These are phyloP conservation scores for Scenedesmus sp. DNA, from an alignment of 163 green algal species.

Conservation along the genomic window DNA sequence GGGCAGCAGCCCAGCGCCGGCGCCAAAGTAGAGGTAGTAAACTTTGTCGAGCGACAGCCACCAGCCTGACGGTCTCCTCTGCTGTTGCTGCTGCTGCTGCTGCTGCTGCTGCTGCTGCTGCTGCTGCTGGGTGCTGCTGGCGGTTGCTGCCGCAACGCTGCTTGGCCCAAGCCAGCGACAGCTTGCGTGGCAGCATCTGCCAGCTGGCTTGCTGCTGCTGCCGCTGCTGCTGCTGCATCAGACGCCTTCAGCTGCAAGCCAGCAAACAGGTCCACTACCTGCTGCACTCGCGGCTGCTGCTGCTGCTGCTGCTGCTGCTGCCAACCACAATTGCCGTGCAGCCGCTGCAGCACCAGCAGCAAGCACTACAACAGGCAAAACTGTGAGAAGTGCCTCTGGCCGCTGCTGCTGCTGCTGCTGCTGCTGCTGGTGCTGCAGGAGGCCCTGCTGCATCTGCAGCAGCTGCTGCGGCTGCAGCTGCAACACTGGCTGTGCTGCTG, in stretches of 20 bases:
- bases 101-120: not conserved
- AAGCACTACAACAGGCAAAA: not conserved
- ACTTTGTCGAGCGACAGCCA: conserved; percentile 28
- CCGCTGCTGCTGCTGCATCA: not conserved
- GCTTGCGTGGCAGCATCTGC: not conserved
- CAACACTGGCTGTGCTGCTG: not conserved
- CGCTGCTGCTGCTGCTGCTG: not conserved
- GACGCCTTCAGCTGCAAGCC: not conserved
- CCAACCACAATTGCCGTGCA: not conserved
- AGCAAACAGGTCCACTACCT: not conserved
- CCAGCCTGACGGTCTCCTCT: conserved; percentile 33
- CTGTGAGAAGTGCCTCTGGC: not conserved
- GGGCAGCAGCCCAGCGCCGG: conserved; percentile 17
- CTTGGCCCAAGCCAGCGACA: not conserved
- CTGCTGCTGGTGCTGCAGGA: not conserved
- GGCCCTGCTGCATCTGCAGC: not conserved
- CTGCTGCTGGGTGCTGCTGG: not conserved
- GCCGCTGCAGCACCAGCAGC: not conserved
- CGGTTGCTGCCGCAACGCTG: not conserved
- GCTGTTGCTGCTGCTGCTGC: conserved; percentile 45
- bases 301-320: conserved; percentile 3
- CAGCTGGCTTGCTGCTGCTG: not conserved
- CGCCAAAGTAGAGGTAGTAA: conserved; percentile 50
- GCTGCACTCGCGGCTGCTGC: not conserved
- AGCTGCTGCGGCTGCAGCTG: not conserved